Evolutionary conservation across 345 rosid genomes (phyloP), one percentile per base, ranked within the genome.

Genomic region (Populus ilicifolia): DNA sequence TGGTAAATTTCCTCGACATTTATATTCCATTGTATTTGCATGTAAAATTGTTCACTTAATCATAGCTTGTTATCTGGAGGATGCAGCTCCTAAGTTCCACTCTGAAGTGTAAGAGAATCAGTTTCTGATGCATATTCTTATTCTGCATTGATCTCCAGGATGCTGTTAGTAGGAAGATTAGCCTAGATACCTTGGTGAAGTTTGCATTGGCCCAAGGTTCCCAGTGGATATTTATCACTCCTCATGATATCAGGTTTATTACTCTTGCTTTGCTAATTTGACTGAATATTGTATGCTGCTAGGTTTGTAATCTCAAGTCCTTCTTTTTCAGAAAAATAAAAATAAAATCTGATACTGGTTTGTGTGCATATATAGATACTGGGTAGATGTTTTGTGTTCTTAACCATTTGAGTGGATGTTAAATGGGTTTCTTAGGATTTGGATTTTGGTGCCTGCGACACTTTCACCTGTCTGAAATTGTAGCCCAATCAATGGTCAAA

Each of bases 141-240:
- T 36, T 30, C 63, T 79, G 63, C 30, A 54, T 71, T 69, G 62
- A 73, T 78, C 35, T 83, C 12, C 87, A 93, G 98, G 99, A 96
- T 88, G 98, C 99, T 2, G 96, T 96, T 39, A 92, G 97, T 75
- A 89, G 99, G 74, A 96, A 93, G 85, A 92, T 96, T 80, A 96
- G 98, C 87, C 81, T 96, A 83, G 96, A 93, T 81, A 89, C 96
- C 20, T 76, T 93, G 25, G 89, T 93, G 72, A 98, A 96, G 73
- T 96, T 93, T 83, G 97, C 99, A 29, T 81, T 96, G 78, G 86
- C 66, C 9, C 89, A 91, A 79, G 96, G 94, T 67, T 89, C 94
- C 6, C 99, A 96, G 69, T 96, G 99, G 99, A 91, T 96, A 80
- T 92, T 96, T 81, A 96, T 96, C 75, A 96, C 99, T 56, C 99